Conservation (phyloP, 768 basidiomycete genomes). For the Leccinum boreale region DNA sequence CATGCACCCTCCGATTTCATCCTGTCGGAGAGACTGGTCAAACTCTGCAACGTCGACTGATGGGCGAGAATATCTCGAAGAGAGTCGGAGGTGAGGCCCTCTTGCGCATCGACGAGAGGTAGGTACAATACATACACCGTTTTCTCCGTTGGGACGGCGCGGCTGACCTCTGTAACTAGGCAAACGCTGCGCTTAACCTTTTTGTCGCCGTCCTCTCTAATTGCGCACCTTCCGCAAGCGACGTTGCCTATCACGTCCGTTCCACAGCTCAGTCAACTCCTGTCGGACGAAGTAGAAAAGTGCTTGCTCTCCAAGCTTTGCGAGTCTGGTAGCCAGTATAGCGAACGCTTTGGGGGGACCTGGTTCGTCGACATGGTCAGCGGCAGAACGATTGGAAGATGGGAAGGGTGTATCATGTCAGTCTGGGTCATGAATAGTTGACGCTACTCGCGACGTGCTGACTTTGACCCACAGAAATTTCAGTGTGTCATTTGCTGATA, state of each 20-base stretch:
- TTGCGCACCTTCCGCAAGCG: constrained; percentile 78
- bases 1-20: constrained; percentile 54
- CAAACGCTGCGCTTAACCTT: constrained; percentile 76
- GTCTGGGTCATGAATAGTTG: constrained; percentile 27
- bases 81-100: constrained; percentile 69
- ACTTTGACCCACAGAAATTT: constrained; percentile 52
- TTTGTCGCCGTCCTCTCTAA: constrained; percentile 68
- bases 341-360: constrained; percentile 48
- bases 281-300: constrained; percentile 74
- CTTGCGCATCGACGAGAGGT: constrained; percentile 70
- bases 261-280: constrained; percentile 69
- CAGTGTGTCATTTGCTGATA: constrained; percentile 49
- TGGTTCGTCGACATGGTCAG: constrained; percentile 79
- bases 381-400: constrained; percentile 63
- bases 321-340: constrained; percentile 56
- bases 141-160: not conserved
- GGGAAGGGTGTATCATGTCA: constrained; percentile 77
- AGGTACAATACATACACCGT: constrained; percentile 10
- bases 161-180: constrained; percentile 34
- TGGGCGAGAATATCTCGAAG: constrained; percentile 39
- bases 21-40: constrained; percentile 66
- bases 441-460: constrained; percentile 1
- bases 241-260: constrained; percentile 72
- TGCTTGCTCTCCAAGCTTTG: constrained; percentile 69
- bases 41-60: constrained; percentile 46